A percentile compares a stretch with the other conserved stretches of the same genome.
Conservation (phyloP, 208 protist species). For the Crithidia sp. region DNA sequence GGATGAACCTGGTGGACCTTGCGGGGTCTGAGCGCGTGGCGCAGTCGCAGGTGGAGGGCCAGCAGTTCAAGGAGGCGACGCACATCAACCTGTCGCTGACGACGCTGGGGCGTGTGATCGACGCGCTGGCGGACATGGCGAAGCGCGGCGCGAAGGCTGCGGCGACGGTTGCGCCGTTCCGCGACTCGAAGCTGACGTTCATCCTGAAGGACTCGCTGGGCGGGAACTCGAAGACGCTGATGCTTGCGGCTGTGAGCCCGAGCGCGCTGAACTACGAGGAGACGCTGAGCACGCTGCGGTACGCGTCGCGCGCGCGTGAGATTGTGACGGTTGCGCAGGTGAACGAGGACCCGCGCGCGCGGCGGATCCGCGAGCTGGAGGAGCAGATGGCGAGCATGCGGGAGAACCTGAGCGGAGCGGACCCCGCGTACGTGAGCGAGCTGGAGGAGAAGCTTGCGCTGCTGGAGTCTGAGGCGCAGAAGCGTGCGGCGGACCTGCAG, state of each 20-base stretch:
- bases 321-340: constrained; percentile 65
- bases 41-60: constrained; percentile 60
- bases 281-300: constrained; percentile 86
- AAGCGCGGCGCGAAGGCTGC: constrained; percentile 3
- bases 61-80: constrained; percentile 70
- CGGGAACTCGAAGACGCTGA: constrained; percentile 77
- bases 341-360: constrained; percentile 67
- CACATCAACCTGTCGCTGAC: constrained; percentile 45
- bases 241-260: constrained; percentile 93
- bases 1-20: constrained; percentile 93
- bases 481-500: constrained; percentile 62
- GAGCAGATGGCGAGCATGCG: constrained; percentile 56
- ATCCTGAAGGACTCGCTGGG: too few relatives aligned
- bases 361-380: constrained; percentile 66
- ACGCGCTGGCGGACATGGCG: constrained; percentile 57
- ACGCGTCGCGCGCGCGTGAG: constrained; percentile 66
- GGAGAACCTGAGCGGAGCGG: constrained; percentile 24
- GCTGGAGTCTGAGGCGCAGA: constrained; percentile 60
- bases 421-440: constrained; percentile 44
- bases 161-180: constrained; percentile 53
- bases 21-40: constrained; percentile 88
- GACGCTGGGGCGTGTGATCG: constrained; percentile 86
- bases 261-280: constrained; percentile 79
- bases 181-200: constrained; percentile 86
- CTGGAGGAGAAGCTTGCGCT: constrained; percentile 67